phyloP scores from a whole-genome alignment of 1,139 yeast species.

The Debaryomyces udenii region DNA sequence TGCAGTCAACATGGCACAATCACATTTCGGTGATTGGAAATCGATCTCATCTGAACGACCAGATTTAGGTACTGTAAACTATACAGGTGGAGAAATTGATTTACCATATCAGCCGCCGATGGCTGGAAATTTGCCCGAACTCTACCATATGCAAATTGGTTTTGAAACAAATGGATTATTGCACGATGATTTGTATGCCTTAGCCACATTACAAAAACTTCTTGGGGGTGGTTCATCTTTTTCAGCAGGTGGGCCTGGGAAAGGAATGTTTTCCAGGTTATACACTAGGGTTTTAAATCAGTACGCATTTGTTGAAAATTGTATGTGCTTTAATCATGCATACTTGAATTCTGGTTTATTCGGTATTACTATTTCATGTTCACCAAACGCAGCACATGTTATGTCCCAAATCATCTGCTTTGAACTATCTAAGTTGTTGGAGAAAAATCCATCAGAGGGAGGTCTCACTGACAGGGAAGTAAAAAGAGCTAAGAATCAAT shows the following conservation, averaged over 20 bases:
- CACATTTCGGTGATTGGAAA: slow-evolving; percentile 66
- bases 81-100: slow-evolving; percentile 76
- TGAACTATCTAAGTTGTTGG: slow-evolving; percentile 69
- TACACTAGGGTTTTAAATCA: slow-evolving; percentile 91
- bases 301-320: slow-evolving; percentile 88
- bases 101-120: slow-evolving; percentile 74
- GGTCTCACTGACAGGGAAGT: slow-evolving; percentile 75
- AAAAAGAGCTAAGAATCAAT: slow-evolving; percentile 86
- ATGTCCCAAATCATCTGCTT: slow-evolving; percentile 79
- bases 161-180: slow-evolving; percentile 86
- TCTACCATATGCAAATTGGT: slow-evolving; percentile 84
- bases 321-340: slow-evolving; percentile 86
- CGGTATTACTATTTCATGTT: slow-evolving; percentile 84
- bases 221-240: slow-evolving; percentile 99
- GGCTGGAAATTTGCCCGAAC: slow-evolving; percentile 72
- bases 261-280: slow-evolving; percentile 95
- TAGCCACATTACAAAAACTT: slow-evolving; percentile 87
- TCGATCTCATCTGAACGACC: slow-evolving; percentile 32
- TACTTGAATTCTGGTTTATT: slow-evolving; percentile 89
- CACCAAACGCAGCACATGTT: slow-evolving; percentile 84
- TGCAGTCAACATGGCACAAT: slow-evolving; percentile 67
- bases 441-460: slow-evolving; percentile 54
- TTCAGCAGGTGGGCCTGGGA: slow-evolving; percentile 99
- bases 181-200: slow-evolving; percentile 85
- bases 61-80: slow-evolving; percentile 52